Percentiles rank a stretch among this genome's conserved stretches.
Conservation (phyloP, 2,329 filamentous ascomycete genomes). For the Mollisia scopiformis region DNA sequence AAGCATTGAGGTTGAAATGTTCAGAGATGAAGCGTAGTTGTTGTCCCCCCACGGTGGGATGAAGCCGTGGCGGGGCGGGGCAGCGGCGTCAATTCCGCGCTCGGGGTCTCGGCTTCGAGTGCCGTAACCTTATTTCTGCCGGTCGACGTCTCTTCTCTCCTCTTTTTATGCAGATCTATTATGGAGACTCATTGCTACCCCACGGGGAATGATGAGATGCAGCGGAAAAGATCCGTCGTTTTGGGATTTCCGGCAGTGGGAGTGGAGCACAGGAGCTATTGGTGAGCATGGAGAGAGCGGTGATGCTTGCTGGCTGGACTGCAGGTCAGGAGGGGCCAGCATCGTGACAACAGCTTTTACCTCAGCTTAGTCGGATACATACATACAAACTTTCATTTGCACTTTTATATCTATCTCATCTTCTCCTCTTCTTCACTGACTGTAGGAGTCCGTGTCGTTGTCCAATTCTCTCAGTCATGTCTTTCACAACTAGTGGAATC, state of each 20-base stretch:
- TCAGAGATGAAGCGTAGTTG: not conserved
- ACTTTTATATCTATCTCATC: not conserved
- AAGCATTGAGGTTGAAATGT: not conserved
- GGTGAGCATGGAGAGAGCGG: too few species aligned
- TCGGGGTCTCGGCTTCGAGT: not conserved
- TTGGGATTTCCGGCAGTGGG: too few species aligned
- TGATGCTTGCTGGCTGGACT: not conserved
- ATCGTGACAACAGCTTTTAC: not conserved
- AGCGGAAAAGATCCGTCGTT: not conserved
- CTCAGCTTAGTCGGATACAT: not conserved
- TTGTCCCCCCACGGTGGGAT: not conserved
- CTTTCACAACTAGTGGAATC: conserved; percentile 28
- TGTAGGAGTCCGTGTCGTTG: too few species aligned
- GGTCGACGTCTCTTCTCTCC: not conserved
- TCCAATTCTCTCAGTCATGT: conserved; percentile 18
- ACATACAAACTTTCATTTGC: not conserved
- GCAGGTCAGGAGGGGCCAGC: not conserved
- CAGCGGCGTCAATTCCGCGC: not conserved
- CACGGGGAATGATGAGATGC: not conserved
- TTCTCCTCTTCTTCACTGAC: not conserved
- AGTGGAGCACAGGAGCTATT: too few species aligned
- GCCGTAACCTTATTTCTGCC: not conserved
- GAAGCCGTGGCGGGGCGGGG: not conserved
- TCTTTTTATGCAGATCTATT: not conserved
- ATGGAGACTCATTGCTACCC: not conserved